Evolutionary conservation across 164 flowering plant genomes (phyloP).

Genomic region (Cinnamomum micranthum): DNA sequence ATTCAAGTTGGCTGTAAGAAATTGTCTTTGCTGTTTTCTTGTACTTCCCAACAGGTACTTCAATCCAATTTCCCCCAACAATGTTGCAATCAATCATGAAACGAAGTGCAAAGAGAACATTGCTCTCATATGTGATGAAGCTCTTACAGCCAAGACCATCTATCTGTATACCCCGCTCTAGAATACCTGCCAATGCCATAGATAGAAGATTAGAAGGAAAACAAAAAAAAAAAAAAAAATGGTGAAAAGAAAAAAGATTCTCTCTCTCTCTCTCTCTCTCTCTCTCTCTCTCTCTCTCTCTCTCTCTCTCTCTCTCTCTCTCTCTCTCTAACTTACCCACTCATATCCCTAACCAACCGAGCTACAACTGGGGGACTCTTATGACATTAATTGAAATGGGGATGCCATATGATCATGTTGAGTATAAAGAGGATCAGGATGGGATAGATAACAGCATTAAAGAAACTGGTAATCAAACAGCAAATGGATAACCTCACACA

Average conservation of each 20-base stretch:
- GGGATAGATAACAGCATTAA: no score
- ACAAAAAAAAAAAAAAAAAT: background rate
- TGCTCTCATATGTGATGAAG: constrained; percentile 93
- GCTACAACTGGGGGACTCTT: no score
- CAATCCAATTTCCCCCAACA: constrained; percentile 99
- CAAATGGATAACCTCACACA: no score
- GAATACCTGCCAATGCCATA: constrained; percentile 53
- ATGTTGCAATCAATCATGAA: constrained; percentile 95
- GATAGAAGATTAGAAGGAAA: background rate
- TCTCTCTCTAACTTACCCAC: no score
- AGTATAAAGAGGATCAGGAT: no score
- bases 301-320: no score
- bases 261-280: no score
- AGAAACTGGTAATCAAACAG: no score
- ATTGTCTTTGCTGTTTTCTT: constrained; percentile 41
- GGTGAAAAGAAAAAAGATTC: background rate
- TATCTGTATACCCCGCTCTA: constrained; percentile 90
- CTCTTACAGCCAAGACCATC: constrained; percentile 82
- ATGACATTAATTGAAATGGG: no score
- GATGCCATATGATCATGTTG: no score
- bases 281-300: no score
- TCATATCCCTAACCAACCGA: no score
- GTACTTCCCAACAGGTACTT: constrained; percentile 75
- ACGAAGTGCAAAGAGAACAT: constrained; percentile 93
- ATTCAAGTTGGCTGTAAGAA: constrained; percentile 81